Percentiles rank a stretch among this genome's conserved stretches.
These are phyloP conservation scores for Sporothrix globosa DNA, from an alignment of 2,329 filamentous ascomycete genomes.

Conservation along the genomic window DNA sequence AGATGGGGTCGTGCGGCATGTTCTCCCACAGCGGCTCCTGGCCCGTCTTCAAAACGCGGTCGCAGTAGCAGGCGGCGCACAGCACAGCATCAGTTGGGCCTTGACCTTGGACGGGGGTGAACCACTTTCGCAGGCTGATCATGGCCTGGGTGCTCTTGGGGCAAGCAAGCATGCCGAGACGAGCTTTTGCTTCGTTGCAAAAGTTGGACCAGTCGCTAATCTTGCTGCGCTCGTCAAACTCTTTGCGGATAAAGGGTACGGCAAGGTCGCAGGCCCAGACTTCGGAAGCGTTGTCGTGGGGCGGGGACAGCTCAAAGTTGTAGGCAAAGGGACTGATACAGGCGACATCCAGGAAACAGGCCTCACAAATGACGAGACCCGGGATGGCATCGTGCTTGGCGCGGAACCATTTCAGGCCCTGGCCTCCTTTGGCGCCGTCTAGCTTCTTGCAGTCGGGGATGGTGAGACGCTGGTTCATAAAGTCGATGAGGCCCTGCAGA, in stretches of 20 bases:
- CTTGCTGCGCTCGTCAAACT: constrained; percentile 39
- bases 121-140: constrained; percentile 41
- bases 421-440: constrained; percentile 34
- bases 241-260: constrained; percentile 41
- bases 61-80: constrained; percentile 47
- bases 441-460: constrained; percentile 43
- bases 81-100: constrained; percentile 41
- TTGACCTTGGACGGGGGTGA: constrained; percentile 39
- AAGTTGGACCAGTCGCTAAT: constrained; percentile 45
- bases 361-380: constrained; percentile 46
- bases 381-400: constrained; percentile 41
- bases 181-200: constrained; percentile 39
- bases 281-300: constrained; percentile 37
- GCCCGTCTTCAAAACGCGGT: constrained; percentile 42
- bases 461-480: constrained; percentile 39
- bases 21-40: constrained; percentile 35
- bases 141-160: not conserved
- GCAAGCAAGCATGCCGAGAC: constrained; percentile 30
- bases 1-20: constrained; percentile 26
- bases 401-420: constrained; percentile 43
- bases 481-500: constrained; percentile 39
- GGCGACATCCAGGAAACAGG: constrained; percentile 46
- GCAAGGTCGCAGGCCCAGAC: constrained; percentile 47
- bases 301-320: constrained; percentile 39
- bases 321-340: constrained; percentile 40